phyloP scores from a whole-genome alignment of 1,284 basidiomycete species.

The Fomitopsis palustris region DNA sequence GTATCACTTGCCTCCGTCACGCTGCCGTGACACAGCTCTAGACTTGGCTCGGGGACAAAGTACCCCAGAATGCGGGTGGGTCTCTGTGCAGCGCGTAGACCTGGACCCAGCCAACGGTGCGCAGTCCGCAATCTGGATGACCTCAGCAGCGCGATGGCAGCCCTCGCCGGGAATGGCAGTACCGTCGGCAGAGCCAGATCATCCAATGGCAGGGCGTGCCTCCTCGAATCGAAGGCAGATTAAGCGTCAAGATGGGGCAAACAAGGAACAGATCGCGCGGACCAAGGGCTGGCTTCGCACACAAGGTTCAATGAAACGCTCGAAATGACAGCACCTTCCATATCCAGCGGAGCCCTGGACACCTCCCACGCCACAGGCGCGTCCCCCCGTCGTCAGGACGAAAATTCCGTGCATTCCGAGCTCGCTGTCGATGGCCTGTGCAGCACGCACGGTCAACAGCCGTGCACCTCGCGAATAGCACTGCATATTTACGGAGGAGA shows the following conservation, averaged over 20 bases:
- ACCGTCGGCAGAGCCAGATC: background rate
- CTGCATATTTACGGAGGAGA: background rate
- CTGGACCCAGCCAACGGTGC: background rate
- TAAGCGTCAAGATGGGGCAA: background rate
- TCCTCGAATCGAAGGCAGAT: background rate
- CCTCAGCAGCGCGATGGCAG: background rate
- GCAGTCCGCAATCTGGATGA: background rate
- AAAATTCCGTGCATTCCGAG: background rate
- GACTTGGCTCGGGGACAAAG: background rate
- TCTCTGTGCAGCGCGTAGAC: background rate
- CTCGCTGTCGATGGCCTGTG: background rate
- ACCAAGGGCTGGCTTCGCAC: background rate
- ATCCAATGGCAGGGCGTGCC: background rate
- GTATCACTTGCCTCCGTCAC: background rate
- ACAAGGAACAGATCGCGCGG: background rate
- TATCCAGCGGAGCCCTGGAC: background rate
- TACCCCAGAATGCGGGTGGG: background rate
- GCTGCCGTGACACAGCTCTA: background rate
- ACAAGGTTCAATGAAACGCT: background rate
- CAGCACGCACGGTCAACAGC: background rate
- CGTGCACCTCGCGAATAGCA: no score
- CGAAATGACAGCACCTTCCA: constrained; percentile 4
- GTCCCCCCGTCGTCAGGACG: background rate
- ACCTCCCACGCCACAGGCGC: constrained; percentile 6
- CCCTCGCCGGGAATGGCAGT: background rate